Evolutionary conservation across 371 early-diverging fungal genomes (phyloP), one percentile per base, ranked within the genome.

Genomic region (Caulochytrium protostelioides): DNA sequence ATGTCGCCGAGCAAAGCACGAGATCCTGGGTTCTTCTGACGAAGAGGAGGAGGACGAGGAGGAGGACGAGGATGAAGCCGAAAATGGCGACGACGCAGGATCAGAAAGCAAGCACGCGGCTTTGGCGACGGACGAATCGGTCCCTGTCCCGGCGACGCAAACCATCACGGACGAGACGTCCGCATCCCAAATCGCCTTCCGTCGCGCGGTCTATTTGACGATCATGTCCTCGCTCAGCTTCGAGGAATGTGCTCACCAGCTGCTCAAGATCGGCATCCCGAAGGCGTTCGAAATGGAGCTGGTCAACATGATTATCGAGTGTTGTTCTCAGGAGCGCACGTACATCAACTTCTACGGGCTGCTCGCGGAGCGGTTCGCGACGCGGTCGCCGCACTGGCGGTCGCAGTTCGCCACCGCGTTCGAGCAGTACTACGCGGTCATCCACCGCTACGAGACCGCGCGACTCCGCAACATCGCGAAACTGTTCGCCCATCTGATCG

Each of bases 221-320:
- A 78, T 91, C 47, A 92, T 85, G 83, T 94, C 94, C 4, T 76
- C 79, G 43, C 68, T 87, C 22, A 79, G 82, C 44, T 91, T 78
- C 54, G 94, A 95, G 59, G 95, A 95, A 62, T 79, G 81, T 37
- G 73, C 76, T 32, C 95, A 95, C 62, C 92, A 95, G 54, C 60
- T 92, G 25, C 64, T 94, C 68, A 73, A 77, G 38, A 52, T 94
- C 14, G 50, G 75, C 33, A 67, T 92, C 21, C 71, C 66, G 31
- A 72, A 71, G 35, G 87, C 79, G 30, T 78, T 84, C 39, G 82
- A 87, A 66, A 66, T 76, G 35, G 92, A 89, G 54, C 52, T 95
- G 28, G 74, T 74, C 52, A 82, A 82, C 48, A 95, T 95, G 95
- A 67, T 95, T 22, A 79, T 91, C 39, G 95, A 95, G 47, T 87